Evolutionary conservation across 805 yeast species (phyloP), one percentile per base, ranked within the genome.

Genomic region (Spathaspora gorwiae): DNA sequence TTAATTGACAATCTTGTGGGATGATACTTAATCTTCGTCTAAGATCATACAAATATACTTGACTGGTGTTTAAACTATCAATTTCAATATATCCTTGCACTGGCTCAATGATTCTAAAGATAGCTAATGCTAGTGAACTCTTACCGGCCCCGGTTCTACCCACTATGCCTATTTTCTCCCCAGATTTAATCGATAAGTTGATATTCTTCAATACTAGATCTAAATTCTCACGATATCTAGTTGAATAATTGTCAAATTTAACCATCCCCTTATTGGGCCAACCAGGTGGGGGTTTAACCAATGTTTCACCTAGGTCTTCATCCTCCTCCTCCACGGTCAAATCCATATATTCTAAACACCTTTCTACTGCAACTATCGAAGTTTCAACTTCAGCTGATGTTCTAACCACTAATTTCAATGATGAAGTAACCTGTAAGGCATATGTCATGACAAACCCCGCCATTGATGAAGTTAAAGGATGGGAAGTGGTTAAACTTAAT

Each of bases 141-240:
- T 89, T 90, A 52, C 97, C 97, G 1, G 97, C 97, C 50, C 97
- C 97, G 0, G 97, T 90, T 57, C 97, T 78, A 19, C 97, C 97
- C 40, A 90, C 97, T 62, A 90, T 87, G 48, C 97, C 97, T 57
- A 90, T 74, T 63, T 90, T 90, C 61, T 90, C 97, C 45, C 78
- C 72, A 2, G 90, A 79, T 40, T 79, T 73, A 55, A 90, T 79
- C 8, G 76, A 66, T 26, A 90, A 59, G 47, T 69, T 74, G 54
- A 90, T 77, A 47, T 83, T 69, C 55, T 83, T 84, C 65, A 90
- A 71, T 3, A 88, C 90, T 31, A 84, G 72, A 41, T 86, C 95
- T 49, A 90, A 72, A 47, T 83, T 89, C 12, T 80, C 76, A 62
- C 96, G 80, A 60, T 90, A 90, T 48, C 89, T 75, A 3, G 96